These are phyloP conservation scores for Populus deltoides DNA, from an alignment of 345 rosid genomes.

Conservation along the genomic window DNA sequence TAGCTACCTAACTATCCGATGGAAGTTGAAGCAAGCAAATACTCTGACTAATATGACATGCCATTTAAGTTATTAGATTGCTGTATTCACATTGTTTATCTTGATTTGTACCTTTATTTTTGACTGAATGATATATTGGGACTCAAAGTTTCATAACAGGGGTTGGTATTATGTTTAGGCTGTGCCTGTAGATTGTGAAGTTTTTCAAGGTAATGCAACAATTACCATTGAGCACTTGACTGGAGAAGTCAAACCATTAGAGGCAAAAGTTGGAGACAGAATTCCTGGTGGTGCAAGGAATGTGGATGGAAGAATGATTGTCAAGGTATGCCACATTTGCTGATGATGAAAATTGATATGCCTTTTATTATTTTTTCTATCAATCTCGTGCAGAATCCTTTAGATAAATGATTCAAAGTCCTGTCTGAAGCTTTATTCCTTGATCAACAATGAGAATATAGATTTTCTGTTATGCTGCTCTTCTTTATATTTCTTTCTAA, in stretches of 20 bases:
- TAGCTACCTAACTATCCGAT: neutral
- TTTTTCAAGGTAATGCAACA: slow-evolving; percentile 86
- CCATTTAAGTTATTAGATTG: neutral
- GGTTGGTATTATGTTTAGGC: slow-evolving; percentile 46
- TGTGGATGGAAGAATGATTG: slow-evolving; percentile 92
- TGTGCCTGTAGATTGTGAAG: slow-evolving; percentile 91
- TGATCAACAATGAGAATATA: slow-evolving; percentile 3
- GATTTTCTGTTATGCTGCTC: slow-evolving; percentile 10
- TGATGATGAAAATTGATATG: slow-evolving; percentile 1
- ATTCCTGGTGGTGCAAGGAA: slow-evolving; percentile 96
- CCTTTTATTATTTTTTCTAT: neutral
- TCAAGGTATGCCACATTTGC: slow-evolving; percentile 55
- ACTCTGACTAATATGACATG: neutral
- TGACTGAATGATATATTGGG: neutral
- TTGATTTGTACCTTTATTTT: neutral
- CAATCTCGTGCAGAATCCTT: neutral
- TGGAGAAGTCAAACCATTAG: slow-evolving; percentile 92
- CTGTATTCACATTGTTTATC: neutral
- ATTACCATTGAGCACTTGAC: slow-evolving; percentile 93
- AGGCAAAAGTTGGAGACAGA: slow-evolving; percentile 80
- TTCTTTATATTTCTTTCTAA: slow-evolving; percentile 5
- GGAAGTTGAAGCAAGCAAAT: neutral
- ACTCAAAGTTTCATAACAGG: neutral
- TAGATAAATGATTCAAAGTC: slow-evolving; percentile 2
- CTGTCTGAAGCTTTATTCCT: neutral